These are phyloP conservation scores for Chiua virens DNA, from an alignment of 768 basidiomycete species.

Conservation along the genomic window DNA sequence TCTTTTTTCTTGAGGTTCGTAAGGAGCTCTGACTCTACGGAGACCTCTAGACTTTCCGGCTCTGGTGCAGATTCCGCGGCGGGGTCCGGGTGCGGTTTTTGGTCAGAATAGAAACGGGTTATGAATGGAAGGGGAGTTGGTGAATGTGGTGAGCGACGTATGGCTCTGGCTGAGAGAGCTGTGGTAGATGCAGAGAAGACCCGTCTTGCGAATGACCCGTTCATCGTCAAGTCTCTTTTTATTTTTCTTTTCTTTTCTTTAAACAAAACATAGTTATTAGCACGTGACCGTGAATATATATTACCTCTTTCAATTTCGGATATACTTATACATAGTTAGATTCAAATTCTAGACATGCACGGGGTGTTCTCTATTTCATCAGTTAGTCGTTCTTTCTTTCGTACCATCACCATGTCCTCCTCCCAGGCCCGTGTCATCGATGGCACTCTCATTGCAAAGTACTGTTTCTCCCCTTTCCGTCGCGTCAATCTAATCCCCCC, in stretches of 20 bases:
- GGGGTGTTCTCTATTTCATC: background rate
- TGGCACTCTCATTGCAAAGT: slow-evolving; percentile 86
- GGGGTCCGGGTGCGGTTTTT: slow-evolving; percentile 33
- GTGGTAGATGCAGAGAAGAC: slow-evolving; percentile 60
- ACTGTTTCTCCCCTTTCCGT: slow-evolving; percentile 21
- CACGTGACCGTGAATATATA: slow-evolving; percentile 21
- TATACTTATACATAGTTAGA: no score
- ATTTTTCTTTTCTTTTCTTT: background rate
- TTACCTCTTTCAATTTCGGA: background rate
- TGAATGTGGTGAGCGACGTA: slow-evolving; percentile 39
- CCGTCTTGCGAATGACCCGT: slow-evolving; percentile 49
- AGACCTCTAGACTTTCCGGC: slow-evolving; percentile 21
- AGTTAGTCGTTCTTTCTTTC: slow-evolving; percentile 13
- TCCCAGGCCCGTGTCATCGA: slow-evolving; percentile 67
- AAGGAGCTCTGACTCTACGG: slow-evolving; percentile 38
- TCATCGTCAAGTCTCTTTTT: slow-evolving; percentile 38
- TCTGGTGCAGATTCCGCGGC: slow-evolving; percentile 15
- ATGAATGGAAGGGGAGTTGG: slow-evolving; percentile 19
- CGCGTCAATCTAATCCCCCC: slow-evolving; percentile 12
- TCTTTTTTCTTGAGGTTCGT: slow-evolving; percentile 78
- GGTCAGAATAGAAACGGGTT: slow-evolving; percentile 60
- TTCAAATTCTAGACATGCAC: slow-evolving; percentile 1
- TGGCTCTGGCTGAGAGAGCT: slow-evolving; percentile 50
- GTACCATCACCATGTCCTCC: slow-evolving; percentile 38
- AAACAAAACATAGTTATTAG: background rate